These are phyloP conservation scores for Globisporangium parvum DNA, from an alignment of 352 stramenopile genomes.

Conservation along the genomic window DNA sequence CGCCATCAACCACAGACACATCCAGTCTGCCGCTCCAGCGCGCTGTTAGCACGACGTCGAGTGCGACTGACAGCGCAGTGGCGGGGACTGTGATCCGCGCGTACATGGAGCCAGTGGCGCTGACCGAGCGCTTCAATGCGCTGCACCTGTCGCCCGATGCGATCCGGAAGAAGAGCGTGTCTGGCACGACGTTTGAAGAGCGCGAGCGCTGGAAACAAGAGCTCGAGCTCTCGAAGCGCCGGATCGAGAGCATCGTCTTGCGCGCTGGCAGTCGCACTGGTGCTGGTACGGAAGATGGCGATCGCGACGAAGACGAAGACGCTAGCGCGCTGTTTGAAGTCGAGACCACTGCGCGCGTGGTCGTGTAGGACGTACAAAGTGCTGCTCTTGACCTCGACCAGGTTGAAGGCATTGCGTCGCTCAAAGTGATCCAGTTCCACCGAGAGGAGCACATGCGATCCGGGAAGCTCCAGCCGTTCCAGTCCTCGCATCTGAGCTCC, in stretches of 20 bases:
- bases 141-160: constrained; percentile 11
- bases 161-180: constrained; percentile 9
- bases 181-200: constrained; percentile 11
- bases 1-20: too few species aligned
- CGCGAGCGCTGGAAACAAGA: constrained; percentile 37
- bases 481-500: not conserved
- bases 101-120: constrained; percentile 36
- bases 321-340: constrained; percentile 10
- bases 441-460: constrained; percentile 16
- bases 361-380: too few species aligned
- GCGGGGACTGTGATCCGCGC: constrained; percentile 19
- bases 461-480: constrained; percentile 9
- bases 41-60: not conserved
- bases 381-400: too few species aligned
- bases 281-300: not conserved
- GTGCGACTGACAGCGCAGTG: not conserved
- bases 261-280: not conserved
- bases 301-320: not conserved
- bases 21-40: not conserved
- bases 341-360: constrained; percentile 15
- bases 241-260: constrained; percentile 29
- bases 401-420: constrained; percentile 37
- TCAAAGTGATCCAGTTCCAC: constrained; percentile 41
- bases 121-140: constrained; percentile 57
- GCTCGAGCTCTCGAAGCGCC: constrained; percentile 59